Percentiles rank a stretch among this genome's conserved stretches.
Conservation (phyloP, 148 eudicot species). For the Dianthus caryophyllus region DNA sequence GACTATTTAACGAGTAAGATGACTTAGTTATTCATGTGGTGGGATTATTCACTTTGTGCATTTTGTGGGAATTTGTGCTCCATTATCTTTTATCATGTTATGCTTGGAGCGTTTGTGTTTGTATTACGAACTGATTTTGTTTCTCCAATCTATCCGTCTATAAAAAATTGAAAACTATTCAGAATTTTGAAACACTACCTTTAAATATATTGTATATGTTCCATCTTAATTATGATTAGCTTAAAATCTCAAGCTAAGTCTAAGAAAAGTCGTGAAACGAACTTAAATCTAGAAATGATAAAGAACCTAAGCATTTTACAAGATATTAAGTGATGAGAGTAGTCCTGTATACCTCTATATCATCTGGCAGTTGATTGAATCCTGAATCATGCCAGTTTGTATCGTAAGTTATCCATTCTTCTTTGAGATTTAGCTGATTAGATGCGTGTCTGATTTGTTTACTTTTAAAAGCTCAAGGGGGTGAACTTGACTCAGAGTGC, state of each 20-base stretch:
- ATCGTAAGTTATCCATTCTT: neutral
- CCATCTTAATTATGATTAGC: too few relatives aligned
- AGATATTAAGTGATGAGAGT: neutral
- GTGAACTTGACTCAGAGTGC: neutral
- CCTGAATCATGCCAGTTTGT: neutral
- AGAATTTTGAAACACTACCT: too few relatives aligned
- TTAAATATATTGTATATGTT: too few relatives aligned
- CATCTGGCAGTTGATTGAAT: too few relatives aligned
- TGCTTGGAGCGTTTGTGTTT: neutral
- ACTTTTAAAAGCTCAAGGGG: neutral
- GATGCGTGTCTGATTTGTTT: neutral
- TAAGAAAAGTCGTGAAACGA: neutral
- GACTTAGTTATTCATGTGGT: neutral
- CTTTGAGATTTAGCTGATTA: neutral
- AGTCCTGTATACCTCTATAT: neutral
- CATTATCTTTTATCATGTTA: neutral
- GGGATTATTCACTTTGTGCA: neutral
- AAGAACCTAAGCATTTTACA: neutral
- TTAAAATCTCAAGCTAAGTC: neutral
- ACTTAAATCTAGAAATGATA: neutral
- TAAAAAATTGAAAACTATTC: too few relatives aligned
- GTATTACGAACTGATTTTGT: too few relatives aligned
- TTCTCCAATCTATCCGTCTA: neutral
- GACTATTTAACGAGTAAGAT: constrained; percentile 84
- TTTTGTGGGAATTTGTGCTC: neutral